Base-by-base conservation (phyloP, 2,329 filamentous ascomycete genomes). In the Fusarium fujikuroi region DNA sequence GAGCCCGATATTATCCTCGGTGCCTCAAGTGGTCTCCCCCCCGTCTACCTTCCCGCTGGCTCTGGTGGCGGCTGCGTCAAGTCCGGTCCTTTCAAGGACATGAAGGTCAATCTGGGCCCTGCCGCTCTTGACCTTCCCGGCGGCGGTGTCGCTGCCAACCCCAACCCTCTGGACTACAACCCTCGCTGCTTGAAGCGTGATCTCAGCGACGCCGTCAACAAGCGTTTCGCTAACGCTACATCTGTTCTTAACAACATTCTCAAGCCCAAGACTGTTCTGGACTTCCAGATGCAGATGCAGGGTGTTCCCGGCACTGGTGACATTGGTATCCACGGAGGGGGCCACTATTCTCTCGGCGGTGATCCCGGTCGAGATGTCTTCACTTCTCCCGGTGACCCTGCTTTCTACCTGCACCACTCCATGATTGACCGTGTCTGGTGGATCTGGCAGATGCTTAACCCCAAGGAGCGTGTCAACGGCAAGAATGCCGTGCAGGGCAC, bases 61-160 rank as follows among this genome's bases (percentile, higher is more conserved):
- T 81, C 80, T 5, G 89, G 89, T 8, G 88, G 89, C 43, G 89
- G 88, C 30, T 90, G 88, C 75, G 81, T 91, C 6, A 81, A 77
- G 19, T 82, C 80, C 0, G 88, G 88, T 0, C 88, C 88, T 4
- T 84, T 89, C n/a, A 78, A 77, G 34, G 79, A 84, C 70, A 80
- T 83, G 76, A 78, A 66, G 2, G 80, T 85, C 60, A 84, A 83
- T 61, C 76, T 85, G 4, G 84, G 84, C 1, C 84, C 84, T 19
- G 79, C 80, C 11, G 76, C 78, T 8, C 79, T 79, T 9, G 75
- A 78, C 15, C 60, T 78, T 5, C 78, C 78, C 9, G 79, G 78
- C 3, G 80, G 60, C 66, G 37, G 49, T 66, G 73, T 71, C 10
- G 65, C 66, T 15, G 50, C 74, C 23, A 69, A 66, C 16, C 63